Evolutionary conservation across 208 protist species (phyloP), one percentile per base, ranked within the genome.

Genomic region (Leishmania aethiopica): DNA sequence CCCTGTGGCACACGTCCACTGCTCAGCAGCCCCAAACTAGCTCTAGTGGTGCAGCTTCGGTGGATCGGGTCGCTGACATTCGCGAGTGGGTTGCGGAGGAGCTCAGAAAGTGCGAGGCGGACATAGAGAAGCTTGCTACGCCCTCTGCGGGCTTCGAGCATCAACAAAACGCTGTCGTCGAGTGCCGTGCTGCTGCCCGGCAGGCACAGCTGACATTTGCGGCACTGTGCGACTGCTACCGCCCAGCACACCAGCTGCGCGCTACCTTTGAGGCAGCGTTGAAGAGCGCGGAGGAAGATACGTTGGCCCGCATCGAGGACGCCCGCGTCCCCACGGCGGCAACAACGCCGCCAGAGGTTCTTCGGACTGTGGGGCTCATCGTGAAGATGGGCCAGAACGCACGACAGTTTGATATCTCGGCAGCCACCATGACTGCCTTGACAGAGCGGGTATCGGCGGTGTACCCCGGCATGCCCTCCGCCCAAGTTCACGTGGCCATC

Each of bases 341-440:
- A 32, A 15, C 75, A 49, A 66, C 69, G 32, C 22, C 62, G 13
- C 40, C 62, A 17, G 79, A 86, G 28, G 59, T 84, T 28, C 79
- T 90, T 37, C 59, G 59, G 37, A 83, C 77, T 22, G 79, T 85
- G 49, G 73, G 47, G 11, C 80, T 89, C 6, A 82, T 91, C 47
- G 53, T 87, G 37, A 81, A 77, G 67, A 92, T 94, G 87, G 87
- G 86, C 25, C 86, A 86, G 11, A 66, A 77, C 1, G 86, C 82
- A 59, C 70, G 84, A 25, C 75, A 90, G 78, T 81, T 76, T 49
- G 75, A 67, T 75, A 32, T 82, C 5, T 81, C 84, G 11, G 73
- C 75, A 35, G 32, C 76, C 55, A 81, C 82, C 8, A 73, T 42
- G 13, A 74, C 67, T 0, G 75, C 77, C 19, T 49, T 90, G 57